Evolutionary conservation across 352 stramenopile genomes (phyloP), one percentile per base, ranked within the genome.

Genomic region (Pelagophyceae sp.): DNA sequence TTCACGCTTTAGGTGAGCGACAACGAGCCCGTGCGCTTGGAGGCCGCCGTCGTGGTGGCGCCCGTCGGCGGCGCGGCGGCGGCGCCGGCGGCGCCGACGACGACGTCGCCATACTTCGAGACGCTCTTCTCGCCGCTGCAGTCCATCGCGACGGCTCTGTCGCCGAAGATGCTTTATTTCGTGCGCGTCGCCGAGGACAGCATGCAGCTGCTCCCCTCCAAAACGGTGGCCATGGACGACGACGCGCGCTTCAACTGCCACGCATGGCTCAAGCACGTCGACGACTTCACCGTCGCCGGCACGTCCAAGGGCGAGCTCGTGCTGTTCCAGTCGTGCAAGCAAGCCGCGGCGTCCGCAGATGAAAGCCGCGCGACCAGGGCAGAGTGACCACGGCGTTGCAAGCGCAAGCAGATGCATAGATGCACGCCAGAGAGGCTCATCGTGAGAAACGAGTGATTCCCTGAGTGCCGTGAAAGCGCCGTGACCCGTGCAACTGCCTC

Each of bases 121-220:
- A 93, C 85, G 58, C 89, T 85, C 33, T 96, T 95, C 80, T 96
- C 88, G 78, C 92, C 91, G 76, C 85, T 94, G 29, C 91, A 97
- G 76, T 84, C 89, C 19, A 90, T 89, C 1, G 84, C 97, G 29
- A 86, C 93, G 60, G 90, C 93, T 38, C 93, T 84, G 0, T 91
- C 91, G 29, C 82, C 84, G 29, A 87, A 87, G 64, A 83, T 92
- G 78, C 85, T 97, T 50, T 88, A 92, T 40, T 96, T 95, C 82
- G 96, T 95, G 54, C 86, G 91, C 38, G 83, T 97, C n/a, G 82
- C 91, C 0, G 92, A 96, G 76, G 92, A 88, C 70, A 81, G 91
- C 25, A 88, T 96, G 60, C 85, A 89, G 2, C 86, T 89, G 38
- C 90, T 96, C 83, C 90, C 91, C 37, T 92, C 84, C 72, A 87